Base-by-base conservation (phyloP, 306 rosid species). In the Rubus parviflorus region DNA sequence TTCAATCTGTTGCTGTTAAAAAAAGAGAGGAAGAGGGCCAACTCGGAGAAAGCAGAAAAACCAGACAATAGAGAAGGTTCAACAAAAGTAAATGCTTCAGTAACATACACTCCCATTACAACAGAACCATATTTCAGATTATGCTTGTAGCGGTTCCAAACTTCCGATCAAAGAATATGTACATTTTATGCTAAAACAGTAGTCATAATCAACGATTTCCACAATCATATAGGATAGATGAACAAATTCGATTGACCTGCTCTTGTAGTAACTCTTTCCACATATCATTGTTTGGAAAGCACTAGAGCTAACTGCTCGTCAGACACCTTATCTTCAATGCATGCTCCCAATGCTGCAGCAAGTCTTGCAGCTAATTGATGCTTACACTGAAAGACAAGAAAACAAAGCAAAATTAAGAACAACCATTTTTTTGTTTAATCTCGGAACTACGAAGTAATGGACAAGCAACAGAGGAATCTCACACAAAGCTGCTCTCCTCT, bases 401-500 rank as follows among this genome's bases (percentile, higher is more conserved):
- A 74, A 45, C 43, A 58, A 8, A 60, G 15, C 9, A 2, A 22
- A 23, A 41, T 16, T 42, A 42, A 23, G 56, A 43, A 57, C 12
- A 6, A 57, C 3, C 1, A 6, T 9, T 3, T 23, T 14, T 4
- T 7, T 1, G 0, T 11, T 19, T 3, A 58, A 3, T 15, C 23
- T 20, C 37, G 53, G 53, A 77, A 40, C 13, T 60, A 46, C 41
- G 2, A 61, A 37, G 68, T 60, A n/a, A 79, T 61, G 72, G 49
- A 75, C 3, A 75, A 63, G 79, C 58, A 78, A 49, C 60, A 46
- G 66, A 52, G 8, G 13, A 72, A 73, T n/a, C 97, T 87, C 81
- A 88, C 98, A 82, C 93, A 92, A 54, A 94, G 95, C 54, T 92
- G 98, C 64, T 94, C 97, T 77, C 92, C 92, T 85, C 93, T 89